Conservation (phyloP, 768 basidiomycete species). For the Panaeolus papilionaceus region DNA sequence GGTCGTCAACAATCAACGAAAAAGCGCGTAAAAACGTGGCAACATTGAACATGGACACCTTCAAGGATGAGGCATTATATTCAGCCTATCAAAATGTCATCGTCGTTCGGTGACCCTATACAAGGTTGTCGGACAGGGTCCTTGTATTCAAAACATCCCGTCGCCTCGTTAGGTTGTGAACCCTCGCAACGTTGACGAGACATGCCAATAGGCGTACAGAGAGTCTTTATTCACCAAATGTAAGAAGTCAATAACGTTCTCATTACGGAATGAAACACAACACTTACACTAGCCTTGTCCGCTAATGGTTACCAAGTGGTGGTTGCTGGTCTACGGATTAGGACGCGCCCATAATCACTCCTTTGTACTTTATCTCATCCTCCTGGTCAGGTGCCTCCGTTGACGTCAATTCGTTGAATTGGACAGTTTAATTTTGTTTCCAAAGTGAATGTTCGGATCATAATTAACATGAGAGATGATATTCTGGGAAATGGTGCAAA, state of each 20-base stretch:
- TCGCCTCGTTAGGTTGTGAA: not conserved
- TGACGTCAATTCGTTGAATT: not conserved
- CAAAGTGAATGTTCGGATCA: not conserved
- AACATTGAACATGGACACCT: not conserved
- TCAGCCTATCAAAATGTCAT: not conserved
- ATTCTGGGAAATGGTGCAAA: no score
- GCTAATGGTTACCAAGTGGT: not conserved
- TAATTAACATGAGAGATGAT: not conserved
- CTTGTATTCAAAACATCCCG: not conserved
- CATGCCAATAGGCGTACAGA: not conserved
- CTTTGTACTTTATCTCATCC: not conserved
- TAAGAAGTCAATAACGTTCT: not conserved
- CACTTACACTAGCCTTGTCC: not conserved
- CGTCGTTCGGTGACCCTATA: slow-evolving; percentile 3
- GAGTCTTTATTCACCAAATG: not conserved
- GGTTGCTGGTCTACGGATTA: not conserved
- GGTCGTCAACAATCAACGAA: not conserved
- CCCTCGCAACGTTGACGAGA: not conserved
- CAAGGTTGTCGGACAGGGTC: slow-evolving; percentile 2
- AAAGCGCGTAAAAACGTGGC: not conserved
- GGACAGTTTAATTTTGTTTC: not conserved
- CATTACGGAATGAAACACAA: not conserved
- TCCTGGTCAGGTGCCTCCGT: not conserved
- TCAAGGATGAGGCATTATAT: not conserved
- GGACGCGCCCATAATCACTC: not conserved